Evolutionary conservation across 2,329 filamentous ascomycete species (phyloP).

Genomic region (Trichoderma sp.): DNA sequence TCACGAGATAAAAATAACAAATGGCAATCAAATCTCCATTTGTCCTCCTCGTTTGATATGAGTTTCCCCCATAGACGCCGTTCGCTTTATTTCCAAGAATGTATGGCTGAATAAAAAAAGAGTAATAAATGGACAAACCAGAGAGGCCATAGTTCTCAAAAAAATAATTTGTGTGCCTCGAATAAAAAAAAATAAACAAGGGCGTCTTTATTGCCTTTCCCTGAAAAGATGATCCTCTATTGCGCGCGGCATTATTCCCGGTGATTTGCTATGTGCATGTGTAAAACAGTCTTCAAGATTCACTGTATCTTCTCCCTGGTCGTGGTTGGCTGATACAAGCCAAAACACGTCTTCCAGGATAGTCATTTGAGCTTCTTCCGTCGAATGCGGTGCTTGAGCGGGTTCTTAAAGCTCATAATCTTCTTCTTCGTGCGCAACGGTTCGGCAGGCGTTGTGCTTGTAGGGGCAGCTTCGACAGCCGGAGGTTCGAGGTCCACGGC

Average conservation of each 20-base stretch:
- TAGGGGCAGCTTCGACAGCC: neutral
- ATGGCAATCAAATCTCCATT: neutral
- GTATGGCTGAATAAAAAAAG: neutral
- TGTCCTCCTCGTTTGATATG: neutral
- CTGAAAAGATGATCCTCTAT: neutral
- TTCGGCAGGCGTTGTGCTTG: neutral
- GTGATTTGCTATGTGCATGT: neutral
- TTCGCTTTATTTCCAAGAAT: constrained; percentile 19
- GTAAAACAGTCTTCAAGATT: neutral
- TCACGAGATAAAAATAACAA: neutral
- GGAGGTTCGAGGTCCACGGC: neutral
- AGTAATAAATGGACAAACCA: neutral
- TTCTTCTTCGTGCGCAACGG: constrained; percentile 1
- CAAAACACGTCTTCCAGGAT: neutral
- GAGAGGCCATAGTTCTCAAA: neutral
- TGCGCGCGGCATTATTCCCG: neutral
- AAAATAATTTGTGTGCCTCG: neutral
- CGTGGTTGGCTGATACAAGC: neutral
- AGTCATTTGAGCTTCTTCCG: constrained; percentile 23
- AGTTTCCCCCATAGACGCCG: neutral
- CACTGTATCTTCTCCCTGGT: neutral
- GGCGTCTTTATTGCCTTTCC: neutral
- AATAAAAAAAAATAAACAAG: neutral
- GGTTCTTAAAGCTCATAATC: constrained; percentile 19
- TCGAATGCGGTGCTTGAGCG: constrained; percentile 20